phyloP scores from a whole-genome alignment of 352 stramenopile genomes.

The Pythium rishiriense region DNA sequence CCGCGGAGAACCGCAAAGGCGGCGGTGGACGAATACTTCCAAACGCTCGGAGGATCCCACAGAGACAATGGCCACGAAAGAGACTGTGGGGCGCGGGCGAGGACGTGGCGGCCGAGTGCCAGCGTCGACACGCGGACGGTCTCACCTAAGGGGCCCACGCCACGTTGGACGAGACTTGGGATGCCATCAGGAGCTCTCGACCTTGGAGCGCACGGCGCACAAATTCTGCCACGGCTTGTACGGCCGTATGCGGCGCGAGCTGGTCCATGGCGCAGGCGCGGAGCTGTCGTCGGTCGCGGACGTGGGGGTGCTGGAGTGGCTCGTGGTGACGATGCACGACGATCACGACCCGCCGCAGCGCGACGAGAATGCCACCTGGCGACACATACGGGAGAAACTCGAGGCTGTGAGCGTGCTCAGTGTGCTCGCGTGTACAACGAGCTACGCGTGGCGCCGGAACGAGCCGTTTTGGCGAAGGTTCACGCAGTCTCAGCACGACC shows the following conservation, averaged over 20 bases:
- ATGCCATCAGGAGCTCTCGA: background rate
- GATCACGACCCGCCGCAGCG: background rate
- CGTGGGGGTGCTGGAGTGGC: background rate
- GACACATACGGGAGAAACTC: slow-evolving; percentile 15
- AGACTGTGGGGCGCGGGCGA: too few species aligned
- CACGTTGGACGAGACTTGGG: background rate
- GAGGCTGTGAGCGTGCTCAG: slow-evolving; percentile 23
- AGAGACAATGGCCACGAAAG: too few species aligned
- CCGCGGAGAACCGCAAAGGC: too few species aligned
- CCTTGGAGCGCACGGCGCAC: slow-evolving; percentile 6
- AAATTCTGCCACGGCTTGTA: slow-evolving; percentile 12
- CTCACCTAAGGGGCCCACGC: too few species aligned
- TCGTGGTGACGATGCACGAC: slow-evolving; percentile 7
- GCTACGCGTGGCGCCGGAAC: slow-evolving; percentile 19
- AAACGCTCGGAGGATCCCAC: too few species aligned
- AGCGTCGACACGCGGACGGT: too few species aligned
- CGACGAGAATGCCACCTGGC: slow-evolving; percentile 5
- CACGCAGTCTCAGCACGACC: background rate
- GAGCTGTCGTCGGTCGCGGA: background rate
- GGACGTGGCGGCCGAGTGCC: too few species aligned
- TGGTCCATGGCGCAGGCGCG: background rate
- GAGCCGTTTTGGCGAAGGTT: slow-evolving; percentile 17
- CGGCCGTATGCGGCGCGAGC: background rate
- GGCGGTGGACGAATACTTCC: too few species aligned
- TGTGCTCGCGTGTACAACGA: slow-evolving; percentile 17